Evolutionary conservation across 2,329 filamentous ascomycete species (phyloP), one percentile per base, ranked within the genome.

Genomic region (Cytospora piceae): DNA sequence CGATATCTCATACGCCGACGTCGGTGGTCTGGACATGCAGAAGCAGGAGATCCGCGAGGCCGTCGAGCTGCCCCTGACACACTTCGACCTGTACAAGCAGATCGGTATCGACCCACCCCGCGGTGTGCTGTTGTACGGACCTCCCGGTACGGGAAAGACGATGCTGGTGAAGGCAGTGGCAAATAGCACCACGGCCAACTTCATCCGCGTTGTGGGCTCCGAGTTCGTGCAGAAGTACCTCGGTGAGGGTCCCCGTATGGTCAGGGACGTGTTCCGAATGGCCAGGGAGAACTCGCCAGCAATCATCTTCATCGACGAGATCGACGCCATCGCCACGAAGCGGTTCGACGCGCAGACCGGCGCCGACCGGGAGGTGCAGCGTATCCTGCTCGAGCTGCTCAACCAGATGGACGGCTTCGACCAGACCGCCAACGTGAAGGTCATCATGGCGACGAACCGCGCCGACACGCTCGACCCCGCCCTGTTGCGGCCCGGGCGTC

Each of bases 321-420:
- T 99, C 72, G 95, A 99, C 76, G 95, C 95, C 69, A 98, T 99
- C 74, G 95, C 95, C 68, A 99, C 95, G 51, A 99, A 99, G 83
- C 94, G 95, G 78, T 99, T 99, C 80, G 95, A 99, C 77, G 95
- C 95, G 29, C 95, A 99, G 80, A 99, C 95, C 4, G 95, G 95
- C 77, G 95, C 95, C 71, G 95, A 99, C 76, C 89, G 95, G 81
- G 95, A 99, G 80, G 95, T 99, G 20, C 95, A 99, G 82, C 94
- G 95, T 85, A 99, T 99, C 74, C 84, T 99, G 67, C 89, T 99
- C 67, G 95, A 99, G 79, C 83, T 99, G 71, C 89, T 99, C 70
- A 99, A 99, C 82, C 95, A 99, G 81, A 99, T 99, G 95, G 95
- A 99, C 77, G 95, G 95, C 70, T 99, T 99, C 82, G 95, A 99